phyloP scores from a whole-genome alignment of 805 yeast species.

The Groenewaldozyma tartarivorans region DNA sequence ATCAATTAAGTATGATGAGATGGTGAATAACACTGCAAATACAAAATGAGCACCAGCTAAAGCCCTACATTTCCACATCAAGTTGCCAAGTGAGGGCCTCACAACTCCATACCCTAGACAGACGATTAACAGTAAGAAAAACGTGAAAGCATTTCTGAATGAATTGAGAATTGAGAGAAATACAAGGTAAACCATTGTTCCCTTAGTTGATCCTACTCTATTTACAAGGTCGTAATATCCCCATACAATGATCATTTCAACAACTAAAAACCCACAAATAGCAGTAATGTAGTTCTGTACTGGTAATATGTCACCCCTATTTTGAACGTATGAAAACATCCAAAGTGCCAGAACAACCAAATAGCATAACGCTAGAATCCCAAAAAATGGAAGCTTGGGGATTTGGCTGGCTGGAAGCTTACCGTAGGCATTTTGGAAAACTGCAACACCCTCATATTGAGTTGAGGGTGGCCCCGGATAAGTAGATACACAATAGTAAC shows the following conservation, averaged over 20 bases:
- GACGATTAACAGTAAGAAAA: conserved; percentile 76
- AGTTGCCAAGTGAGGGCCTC: conserved; percentile 68
- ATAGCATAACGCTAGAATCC: conserved; percentile 73
- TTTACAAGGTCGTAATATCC: conserved; percentile 82
- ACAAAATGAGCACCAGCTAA: conserved; percentile 50
- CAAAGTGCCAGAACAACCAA: conserved; percentile 74
- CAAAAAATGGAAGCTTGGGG: conserved; percentile 85
- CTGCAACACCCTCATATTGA: conserved; percentile 56
- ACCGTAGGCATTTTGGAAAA: conserved; percentile 89
- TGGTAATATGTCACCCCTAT: conserved; percentile 78
- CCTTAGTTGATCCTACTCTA: conserved; percentile 40
- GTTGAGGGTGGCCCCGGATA: conserved; percentile 28
- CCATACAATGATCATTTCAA: conserved; percentile 83
- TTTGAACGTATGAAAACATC: conserved; percentile 75
- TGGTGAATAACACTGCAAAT: conserved; percentile 43
- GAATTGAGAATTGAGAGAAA: conserved; percentile 74
- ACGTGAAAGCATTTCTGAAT: conserved; percentile 74
- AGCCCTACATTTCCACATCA: conserved; percentile 63
- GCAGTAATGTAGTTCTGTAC: conserved; percentile 86
- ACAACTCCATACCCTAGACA: conserved; percentile 94
- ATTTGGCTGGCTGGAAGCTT: conserved; percentile 80
- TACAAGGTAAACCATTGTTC: conserved; percentile 64
- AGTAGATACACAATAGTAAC: conserved; percentile 86
- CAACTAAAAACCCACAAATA: conserved; percentile 70
- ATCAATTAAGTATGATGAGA: conserved; percentile 41